Evolutionary conservation across 768 basidiomycete species (phyloP).

Genomic region (Podaxis sp.): DNA sequence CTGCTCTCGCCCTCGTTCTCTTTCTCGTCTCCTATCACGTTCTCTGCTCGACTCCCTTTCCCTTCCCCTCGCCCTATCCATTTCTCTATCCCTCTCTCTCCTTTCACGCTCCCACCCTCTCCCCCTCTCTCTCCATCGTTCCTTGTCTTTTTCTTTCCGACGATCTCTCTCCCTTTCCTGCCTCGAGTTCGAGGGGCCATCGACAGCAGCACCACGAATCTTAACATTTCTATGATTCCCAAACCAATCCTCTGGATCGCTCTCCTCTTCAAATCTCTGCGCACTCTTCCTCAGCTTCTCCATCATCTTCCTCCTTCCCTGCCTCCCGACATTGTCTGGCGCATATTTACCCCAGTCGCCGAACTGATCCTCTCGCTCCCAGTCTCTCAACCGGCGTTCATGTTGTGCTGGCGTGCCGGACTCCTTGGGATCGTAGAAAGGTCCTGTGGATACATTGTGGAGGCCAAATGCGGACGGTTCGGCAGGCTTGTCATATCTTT

Average conservation of each 20-base stretch:
- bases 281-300: constrained; percentile 55
- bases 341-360: constrained; percentile 43
- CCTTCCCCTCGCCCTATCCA: background rate
- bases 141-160: constrained; percentile 18
- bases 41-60: background rate
- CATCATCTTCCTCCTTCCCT: constrained; percentile 59
- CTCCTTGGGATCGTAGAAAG: constrained; percentile 53
- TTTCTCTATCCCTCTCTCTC: constrained; percentile 12
- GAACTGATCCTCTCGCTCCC: constrained; percentile 36
- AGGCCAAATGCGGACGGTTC: constrained; percentile 70
- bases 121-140: constrained; percentile 22
- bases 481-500: constrained; percentile 39
- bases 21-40: background rate
- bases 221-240: constrained; percentile 32
- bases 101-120: constrained; percentile 17
- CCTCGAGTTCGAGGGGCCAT: constrained; percentile 25
- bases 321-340: constrained; percentile 65
- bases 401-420: constrained; percentile 26
- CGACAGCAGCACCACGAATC: constrained; percentile 11
- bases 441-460: constrained; percentile 61
- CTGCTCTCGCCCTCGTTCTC: constrained; percentile 21
- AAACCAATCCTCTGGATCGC: constrained; percentile 73
- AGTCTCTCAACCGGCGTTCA: constrained; percentile 37
- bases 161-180: constrained; percentile 6
- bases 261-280: constrained; percentile 39